Evolutionary conservation across 306 rosid species (phyloP).

Genomic region (Castanea crenata): DNA sequence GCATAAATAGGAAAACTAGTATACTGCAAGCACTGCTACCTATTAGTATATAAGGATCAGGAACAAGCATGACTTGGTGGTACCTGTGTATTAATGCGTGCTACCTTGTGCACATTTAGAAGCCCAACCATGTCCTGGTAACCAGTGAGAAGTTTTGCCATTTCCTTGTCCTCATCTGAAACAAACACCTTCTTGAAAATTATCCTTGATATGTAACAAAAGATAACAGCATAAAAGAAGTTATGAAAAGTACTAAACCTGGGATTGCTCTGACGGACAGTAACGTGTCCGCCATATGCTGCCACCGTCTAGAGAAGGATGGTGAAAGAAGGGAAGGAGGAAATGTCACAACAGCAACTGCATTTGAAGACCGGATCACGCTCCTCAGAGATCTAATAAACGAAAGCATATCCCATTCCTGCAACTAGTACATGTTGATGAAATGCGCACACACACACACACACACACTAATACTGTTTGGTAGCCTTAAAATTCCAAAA

Average conservation of each 20-base stretch:
- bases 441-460: neutral
- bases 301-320: constrained; percentile 73
- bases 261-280: constrained; percentile 83
- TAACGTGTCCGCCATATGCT: constrained; percentile 88
- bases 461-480: neutral
- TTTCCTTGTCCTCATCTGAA: constrained; percentile 85
- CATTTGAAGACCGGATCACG: constrained; percentile 68
- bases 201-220: constrained; percentile 17
- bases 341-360: constrained; percentile 72
- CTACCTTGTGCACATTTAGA: constrained; percentile 73
- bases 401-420: constrained; percentile 95
- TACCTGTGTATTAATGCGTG: constrained; percentile 81
- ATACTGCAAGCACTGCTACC: no score
- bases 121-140: constrained; percentile 94
- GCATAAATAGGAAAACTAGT: no score
- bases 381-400: constrained; percentile 69
- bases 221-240: neutral
- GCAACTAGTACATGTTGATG: constrained; percentile 12
- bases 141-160: constrained; percentile 85
- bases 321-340: constrained; percentile 65
- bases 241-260: constrained; percentile 45
- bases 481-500: neutral
- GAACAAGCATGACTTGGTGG: constrained; percentile 9
- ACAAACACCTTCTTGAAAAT: constrained; percentile 1
- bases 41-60: no score